These are phyloP conservation scores for Colletotrichum zoysiae DNA, from an alignment of 2,329 filamentous ascomycete genomes.

Conservation along the genomic window DNA sequence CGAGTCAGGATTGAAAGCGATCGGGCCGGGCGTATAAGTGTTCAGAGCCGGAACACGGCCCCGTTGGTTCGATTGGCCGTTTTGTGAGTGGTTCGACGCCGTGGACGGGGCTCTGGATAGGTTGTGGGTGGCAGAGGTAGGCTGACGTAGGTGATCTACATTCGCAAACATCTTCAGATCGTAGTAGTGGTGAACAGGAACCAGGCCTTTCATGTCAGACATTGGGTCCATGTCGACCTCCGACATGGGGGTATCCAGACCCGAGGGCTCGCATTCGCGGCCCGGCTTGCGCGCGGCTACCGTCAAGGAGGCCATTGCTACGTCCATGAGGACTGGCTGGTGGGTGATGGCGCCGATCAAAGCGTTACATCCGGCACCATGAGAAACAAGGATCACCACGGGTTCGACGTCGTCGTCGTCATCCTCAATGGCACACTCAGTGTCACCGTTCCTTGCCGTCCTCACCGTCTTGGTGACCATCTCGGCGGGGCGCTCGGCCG, in stretches of 20 bases:
- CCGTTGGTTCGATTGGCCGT: conserved; percentile 50
- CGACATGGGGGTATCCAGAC: conserved; percentile 44
- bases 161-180: conserved; percentile 82
- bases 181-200: conserved; percentile 72
- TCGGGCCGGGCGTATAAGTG: conserved; percentile 41
- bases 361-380: conserved; percentile 96
- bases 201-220: conserved; percentile 47
- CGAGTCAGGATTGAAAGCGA: conserved; percentile 53
- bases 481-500: conserved; percentile 63
- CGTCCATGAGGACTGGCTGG: conserved; percentile 90
- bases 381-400: conserved; percentile 89
- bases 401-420: conserved; percentile 77
- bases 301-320: conserved; percentile 90
- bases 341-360: conserved; percentile 92
- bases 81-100: conserved; percentile 49
- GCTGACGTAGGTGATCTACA: conserved; percentile 76
- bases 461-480: conserved; percentile 61
- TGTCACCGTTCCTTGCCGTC: conserved; percentile 49
- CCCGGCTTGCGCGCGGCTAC: conserved; percentile 78
- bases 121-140: conserved; percentile 50
- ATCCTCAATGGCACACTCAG: conserved; percentile 51
- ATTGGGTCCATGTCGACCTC: conserved; percentile 40
- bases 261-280: conserved; percentile 49
- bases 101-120: conserved; percentile 49
- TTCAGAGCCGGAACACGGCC: conserved; percentile 51